Evolutionary conservation across 139 green algal genomes (phyloP).

Genomic region (Volvox africanus): DNA sequence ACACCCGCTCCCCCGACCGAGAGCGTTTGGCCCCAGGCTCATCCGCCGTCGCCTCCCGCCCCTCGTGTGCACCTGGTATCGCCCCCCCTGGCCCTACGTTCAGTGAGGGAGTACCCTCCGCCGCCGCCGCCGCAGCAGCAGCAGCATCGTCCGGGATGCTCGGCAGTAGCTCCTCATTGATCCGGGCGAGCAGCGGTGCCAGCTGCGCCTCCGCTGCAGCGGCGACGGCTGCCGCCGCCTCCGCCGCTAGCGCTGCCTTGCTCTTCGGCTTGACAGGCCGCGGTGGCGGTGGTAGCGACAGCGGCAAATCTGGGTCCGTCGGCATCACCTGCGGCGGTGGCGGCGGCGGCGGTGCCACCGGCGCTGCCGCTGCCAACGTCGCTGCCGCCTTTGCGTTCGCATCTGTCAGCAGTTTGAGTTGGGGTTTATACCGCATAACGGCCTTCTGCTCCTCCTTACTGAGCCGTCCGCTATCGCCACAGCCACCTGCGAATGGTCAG

Average conservation of each 20-base stretch:
- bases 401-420: constrained; percentile 8
- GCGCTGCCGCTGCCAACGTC: background rate
- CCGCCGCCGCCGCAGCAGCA: background rate
- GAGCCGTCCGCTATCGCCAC: constrained; percentile 45
- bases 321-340: background rate
- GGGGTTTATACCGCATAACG: constrained; percentile 8
- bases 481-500: constrained; percentile 4
- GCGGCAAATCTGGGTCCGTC: background rate
- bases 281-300: background rate
- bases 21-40: background rate
- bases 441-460: constrained; percentile 49
- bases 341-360: background rate
- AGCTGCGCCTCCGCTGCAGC: constrained; percentile 18
- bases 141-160: background rate
- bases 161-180: constrained; percentile 34
- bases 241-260: constrained; percentile 29
- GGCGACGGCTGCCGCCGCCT: constrained; percentile 7
- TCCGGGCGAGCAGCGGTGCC: background rate
- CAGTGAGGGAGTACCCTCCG: background rate
- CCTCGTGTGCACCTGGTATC: background rate
- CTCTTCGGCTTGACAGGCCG: constrained; percentile 38
- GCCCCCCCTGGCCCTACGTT: background rate
- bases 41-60: background rate
- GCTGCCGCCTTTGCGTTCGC: background rate
- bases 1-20: background rate